Evolutionary conservation across 306 rosid genomes (phyloP).

Genomic region (Prunus mongolica): DNA sequence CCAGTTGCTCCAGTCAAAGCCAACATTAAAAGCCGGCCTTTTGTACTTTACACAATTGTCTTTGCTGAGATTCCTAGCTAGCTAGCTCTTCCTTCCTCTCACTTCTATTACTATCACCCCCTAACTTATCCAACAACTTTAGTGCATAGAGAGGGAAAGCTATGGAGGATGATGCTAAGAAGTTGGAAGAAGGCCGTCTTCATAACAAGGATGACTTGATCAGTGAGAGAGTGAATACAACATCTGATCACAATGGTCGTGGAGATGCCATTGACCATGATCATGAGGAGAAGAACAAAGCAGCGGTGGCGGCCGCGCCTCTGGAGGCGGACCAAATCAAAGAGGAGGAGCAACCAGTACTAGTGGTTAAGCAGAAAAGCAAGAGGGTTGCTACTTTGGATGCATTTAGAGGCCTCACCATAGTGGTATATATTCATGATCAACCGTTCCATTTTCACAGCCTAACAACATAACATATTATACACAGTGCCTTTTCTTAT

Average conservation of each 20-base stretch:
- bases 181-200: constrained; percentile 56
- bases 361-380: constrained; percentile 39
- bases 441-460: background rate
- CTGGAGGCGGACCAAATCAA: constrained; percentile 4
- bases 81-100: constrained; percentile 8
- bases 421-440: constrained; percentile 43
- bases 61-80: constrained; percentile 4
- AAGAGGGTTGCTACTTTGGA: constrained; percentile 86
- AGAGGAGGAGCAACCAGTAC: constrained; percentile 8
- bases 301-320: background rate
- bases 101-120: background rate
- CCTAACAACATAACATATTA: background rate
- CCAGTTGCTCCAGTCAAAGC: constrained; percentile 11
- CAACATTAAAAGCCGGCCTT: constrained; percentile 47
- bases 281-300: background rate
- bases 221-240: background rate
- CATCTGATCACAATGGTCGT: background rate
- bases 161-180: constrained; percentile 53
- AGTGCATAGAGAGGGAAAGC: background rate
- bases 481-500: no score
- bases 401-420: constrained; percentile 90
- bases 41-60: constrained; percentile 21
- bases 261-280: constrained; percentile 29
- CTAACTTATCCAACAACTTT: background rate
- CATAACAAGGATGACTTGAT: background rate